Conservation (phyloP, 2,329 filamentous ascomycete genomes). For the Penicillium verrucosum region DNA sequence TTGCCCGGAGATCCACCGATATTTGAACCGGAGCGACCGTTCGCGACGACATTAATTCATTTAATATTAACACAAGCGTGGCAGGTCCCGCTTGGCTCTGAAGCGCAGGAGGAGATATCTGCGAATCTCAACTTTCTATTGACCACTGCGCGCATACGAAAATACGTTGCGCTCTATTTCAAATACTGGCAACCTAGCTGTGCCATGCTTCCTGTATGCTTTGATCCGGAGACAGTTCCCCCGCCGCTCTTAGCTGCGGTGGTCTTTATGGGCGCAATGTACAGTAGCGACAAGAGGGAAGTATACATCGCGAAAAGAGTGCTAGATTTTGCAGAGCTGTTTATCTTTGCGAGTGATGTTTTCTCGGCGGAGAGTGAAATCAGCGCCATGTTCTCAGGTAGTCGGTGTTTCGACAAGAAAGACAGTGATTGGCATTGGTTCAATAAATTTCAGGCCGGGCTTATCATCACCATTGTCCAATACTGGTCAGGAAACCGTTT, state of each 20-base stretch:
- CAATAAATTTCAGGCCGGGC: slow-evolving; percentile 44
- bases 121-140: slow-evolving; percentile 40
- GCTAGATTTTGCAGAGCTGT: slow-evolving; percentile 45
- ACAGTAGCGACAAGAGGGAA: slow-evolving; percentile 42
- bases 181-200: slow-evolving; percentile 47
- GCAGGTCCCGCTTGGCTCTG: slow-evolving; percentile 37
- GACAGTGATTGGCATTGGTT: slow-evolving; percentile 36
- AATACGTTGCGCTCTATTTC: slow-evolving; percentile 44
- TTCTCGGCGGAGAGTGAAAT: slow-evolving; percentile 43
- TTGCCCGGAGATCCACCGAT: slow-evolving; percentile 22
- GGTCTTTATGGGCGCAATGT: slow-evolving; percentile 46
- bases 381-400: slow-evolving; percentile 31
- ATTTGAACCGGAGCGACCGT: slow-evolving; percentile 38
- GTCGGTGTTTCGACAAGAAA: slow-evolving; percentile 20
- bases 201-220: slow-evolving; percentile 44
- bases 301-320: slow-evolving; percentile 38
- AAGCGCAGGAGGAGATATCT: slow-evolving; percentile 41
- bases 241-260: slow-evolving; percentile 41
- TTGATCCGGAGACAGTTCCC: slow-evolving; percentile 38
- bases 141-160: slow-evolving; percentile 41
- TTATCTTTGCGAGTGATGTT: slow-evolving; percentile 43
- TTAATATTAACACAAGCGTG: slow-evolving; percentile 40
- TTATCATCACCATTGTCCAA: slow-evolving; percentile 42
- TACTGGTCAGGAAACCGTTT: slow-evolving; percentile 44
- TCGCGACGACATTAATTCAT: slow-evolving; percentile 40